phyloP scores from a whole-genome alignment of 257 asterid genomes.

The Marsdenia floribunda region DNA sequence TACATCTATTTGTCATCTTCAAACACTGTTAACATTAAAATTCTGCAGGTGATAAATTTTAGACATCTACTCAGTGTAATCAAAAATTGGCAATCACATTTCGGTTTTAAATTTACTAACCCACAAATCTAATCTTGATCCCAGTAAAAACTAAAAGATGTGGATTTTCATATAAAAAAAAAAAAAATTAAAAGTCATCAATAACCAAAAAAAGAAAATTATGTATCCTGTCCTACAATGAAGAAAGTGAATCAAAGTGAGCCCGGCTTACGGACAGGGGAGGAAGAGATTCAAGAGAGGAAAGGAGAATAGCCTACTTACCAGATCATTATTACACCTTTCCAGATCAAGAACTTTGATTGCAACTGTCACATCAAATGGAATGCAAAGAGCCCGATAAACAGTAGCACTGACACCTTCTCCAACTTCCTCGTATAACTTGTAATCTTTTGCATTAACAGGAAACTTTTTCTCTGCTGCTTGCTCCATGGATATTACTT shows the following conservation, averaged over 20 bases:
- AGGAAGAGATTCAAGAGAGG: neutral
- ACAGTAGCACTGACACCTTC: slow-evolving; percentile 99
- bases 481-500: slow-evolving; percentile 46
- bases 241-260: neutral
- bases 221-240: neutral
- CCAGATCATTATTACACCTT: slow-evolving; percentile 95
- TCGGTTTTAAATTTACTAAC: neutral
- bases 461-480: slow-evolving; percentile 60
- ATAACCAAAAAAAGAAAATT: neutral
- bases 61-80: neutral
- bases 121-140: neutral
- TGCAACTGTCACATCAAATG: slow-evolving; percentile 73
- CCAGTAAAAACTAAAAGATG: neutral
- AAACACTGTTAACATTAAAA: neutral
- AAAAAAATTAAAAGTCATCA: neutral
- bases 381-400: slow-evolving; percentile 77
- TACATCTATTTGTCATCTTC: neutral
- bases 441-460: slow-evolving; percentile 62
- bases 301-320: slow-evolving; percentile 26
- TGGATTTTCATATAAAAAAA: neutral
- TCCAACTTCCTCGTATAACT: slow-evolving; percentile 85
- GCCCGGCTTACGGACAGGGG: neutral
- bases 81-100: neutral
- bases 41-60: neutral
- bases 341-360: slow-evolving; percentile 99